Conservation (phyloP, 345 rosid genomes). For the Camelina hispida region DNA sequence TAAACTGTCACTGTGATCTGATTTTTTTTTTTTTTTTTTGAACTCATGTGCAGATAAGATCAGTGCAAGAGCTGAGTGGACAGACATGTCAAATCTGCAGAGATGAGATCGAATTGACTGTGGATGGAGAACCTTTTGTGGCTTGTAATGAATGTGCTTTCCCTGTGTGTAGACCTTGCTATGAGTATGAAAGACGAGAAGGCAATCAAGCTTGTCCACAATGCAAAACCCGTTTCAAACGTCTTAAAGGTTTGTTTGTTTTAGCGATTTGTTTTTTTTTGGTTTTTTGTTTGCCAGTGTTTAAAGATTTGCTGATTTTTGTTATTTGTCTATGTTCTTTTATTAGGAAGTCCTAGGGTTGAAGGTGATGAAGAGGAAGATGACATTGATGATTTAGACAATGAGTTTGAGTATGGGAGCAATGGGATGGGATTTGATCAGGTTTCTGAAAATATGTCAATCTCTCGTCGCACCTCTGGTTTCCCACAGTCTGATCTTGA, state of each 20-base stretch:
- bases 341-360: slow-evolving; percentile 93
- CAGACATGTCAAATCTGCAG: slow-evolving; percentile 95
- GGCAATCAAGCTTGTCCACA: slow-evolving; percentile 99
- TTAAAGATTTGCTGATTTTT: background rate
- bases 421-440: slow-evolving; percentile 71
- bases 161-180: slow-evolving; percentile 97
- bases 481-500: slow-evolving; percentile 68
- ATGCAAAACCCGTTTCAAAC: slow-evolving; percentile 96
- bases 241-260: slow-evolving; percentile 72
- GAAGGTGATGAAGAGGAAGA: slow-evolving; percentile 99
- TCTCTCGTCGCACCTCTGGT: slow-evolving; percentile 65
- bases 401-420: slow-evolving; percentile 77
- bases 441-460: slow-evolving; percentile 61
- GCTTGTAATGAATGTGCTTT: slow-evolving; percentile 99
- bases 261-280: background rate
- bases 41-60: slow-evolving; percentile 68
- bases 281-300: background rate
- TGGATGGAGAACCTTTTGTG: slow-evolving; percentile 83
- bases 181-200: slow-evolving; percentile 94
- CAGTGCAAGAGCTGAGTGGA: slow-evolving; percentile 91
- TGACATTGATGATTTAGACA: slow-evolving; percentile 88
- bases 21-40: background rate
- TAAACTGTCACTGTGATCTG: slow-evolving; percentile 22
- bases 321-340: background rate
- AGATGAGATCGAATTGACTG: slow-evolving; percentile 85